A percentile compares a stretch with the other conserved stretches of the same genome.
phyloP scores from a whole-genome alignment of 2,329 filamentous ascomycete species.

The Talaromyces sp. region DNA sequence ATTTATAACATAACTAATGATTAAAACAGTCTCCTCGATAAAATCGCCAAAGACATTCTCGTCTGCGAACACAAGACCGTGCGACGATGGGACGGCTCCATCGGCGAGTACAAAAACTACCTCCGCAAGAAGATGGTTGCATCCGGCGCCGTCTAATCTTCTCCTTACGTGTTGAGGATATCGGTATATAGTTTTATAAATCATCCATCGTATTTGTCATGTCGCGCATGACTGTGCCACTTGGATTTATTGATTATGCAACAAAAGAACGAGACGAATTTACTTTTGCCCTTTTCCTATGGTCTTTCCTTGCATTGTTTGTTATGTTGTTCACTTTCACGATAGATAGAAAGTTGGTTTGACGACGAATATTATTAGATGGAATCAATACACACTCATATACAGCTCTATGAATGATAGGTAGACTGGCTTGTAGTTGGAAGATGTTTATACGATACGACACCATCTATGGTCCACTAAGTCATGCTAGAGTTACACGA shows the following conservation, averaged over 20 bases:
- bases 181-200: background rate
- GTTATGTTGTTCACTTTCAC: background rate
- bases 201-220: background rate
- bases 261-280: slow-evolving; percentile 8
- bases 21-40: slow-evolving; percentile 77
- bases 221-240: background rate
- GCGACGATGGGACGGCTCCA: slow-evolving; percentile 79
- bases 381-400: background rate
- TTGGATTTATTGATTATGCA: background rate
- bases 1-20: slow-evolving; percentile 21
- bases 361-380: background rate
- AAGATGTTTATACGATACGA: background rate
- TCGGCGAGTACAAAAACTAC: slow-evolving; percentile 96
- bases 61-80: slow-evolving; percentile 99
- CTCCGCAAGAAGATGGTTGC: slow-evolving; percentile 98
- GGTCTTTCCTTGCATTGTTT: background rate
- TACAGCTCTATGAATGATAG: background rate
- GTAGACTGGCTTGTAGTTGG: background rate
- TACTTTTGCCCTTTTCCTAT: background rate
- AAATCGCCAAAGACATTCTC: slow-evolving; percentile 99
- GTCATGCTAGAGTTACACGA: slow-evolving; percentile 4
- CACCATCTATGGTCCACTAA: background rate
- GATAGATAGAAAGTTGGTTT: slow-evolving; percentile 7
- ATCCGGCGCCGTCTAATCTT: slow-evolving; percentile 71
- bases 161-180: background rate